Evolutionary conservation across 805 yeast species (phyloP).

Genomic region (Wickerhamiella hasegawae): DNA sequence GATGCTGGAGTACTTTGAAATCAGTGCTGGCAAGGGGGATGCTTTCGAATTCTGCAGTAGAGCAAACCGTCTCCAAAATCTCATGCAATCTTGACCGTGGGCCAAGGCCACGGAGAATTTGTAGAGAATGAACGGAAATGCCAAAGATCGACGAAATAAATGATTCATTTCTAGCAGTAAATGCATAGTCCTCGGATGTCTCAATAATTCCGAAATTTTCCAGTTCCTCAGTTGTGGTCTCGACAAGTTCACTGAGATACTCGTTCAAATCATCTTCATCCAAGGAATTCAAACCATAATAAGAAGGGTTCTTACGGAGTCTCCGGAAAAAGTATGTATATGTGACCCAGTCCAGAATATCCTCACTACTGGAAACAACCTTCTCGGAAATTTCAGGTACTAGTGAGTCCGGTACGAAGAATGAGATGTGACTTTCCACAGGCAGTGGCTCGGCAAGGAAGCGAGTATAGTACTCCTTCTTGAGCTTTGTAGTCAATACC

Average conservation of each 20-base stretch:
- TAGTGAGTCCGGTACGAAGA: constrained; percentile 47
- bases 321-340: constrained; percentile 72
- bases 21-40: not conserved
- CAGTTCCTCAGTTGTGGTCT: constrained; percentile 49
- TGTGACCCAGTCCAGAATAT: constrained; percentile 82
- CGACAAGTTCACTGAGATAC: constrained; percentile 71
- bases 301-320: constrained; percentile 69
- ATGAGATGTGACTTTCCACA: constrained; percentile 57
- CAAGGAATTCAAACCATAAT: constrained; percentile 58
- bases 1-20: not conserved
- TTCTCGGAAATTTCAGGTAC: constrained; percentile 57
- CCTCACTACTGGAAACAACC: constrained; percentile 53
- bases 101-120: constrained; percentile 21
- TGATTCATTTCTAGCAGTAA: constrained; percentile 53
- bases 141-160: constrained; percentile 62
- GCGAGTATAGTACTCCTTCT: constrained; percentile 47
- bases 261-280: constrained; percentile 68
- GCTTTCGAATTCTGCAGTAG: constrained; percentile 51
- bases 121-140: constrained; percentile 51
- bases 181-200: constrained; percentile 23
- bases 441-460: constrained; percentile 67
- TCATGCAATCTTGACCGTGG: constrained; percentile 42
- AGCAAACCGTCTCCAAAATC: constrained; percentile 46
- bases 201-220: constrained; percentile 43
- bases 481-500: constrained; percentile 41